Base-by-base conservation (phyloP, 495 filamentous ascomycete species). In the Penicillium pulvis region DNA sequence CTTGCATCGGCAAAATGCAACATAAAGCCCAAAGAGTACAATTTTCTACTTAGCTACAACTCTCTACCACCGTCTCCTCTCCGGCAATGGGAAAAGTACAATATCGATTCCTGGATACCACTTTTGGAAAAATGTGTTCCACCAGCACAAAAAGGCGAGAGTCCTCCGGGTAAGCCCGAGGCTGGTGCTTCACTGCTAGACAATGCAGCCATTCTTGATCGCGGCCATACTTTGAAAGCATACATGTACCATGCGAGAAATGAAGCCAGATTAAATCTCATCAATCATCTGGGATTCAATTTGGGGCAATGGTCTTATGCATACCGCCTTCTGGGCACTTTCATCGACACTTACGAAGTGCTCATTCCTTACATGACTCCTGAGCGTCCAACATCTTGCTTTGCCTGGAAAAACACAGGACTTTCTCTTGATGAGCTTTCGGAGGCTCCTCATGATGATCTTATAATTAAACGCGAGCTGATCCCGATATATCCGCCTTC, bases 41-140 rank as follows among this genome's bases (percentile, higher is more conserved):
- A 39, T 14, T 31, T 61, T 52, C 42, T 64, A 26, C 31, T 44
- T 45, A 54, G 20, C 10, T 63, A 68, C 49, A 63, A 58, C 47
- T 46, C 58, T 11, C 48, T 53, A 26, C 55, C 58, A 6, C 48
- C 57, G 42, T 59, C 55, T 48, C 61, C 59, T 0, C 58, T 69
- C 11, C 30, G 28, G n/a, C 51, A 42, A 10, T 36, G 51, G 11
- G 26, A 62, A 12, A 56, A 59, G 17, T 53, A 60, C 17, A 14
- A 69, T 43, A 61, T 63, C 6, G 55, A 67, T 28, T 54, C 63
- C 14, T 86, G 82, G 82, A 62, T 77, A 17, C 64, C 67, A 5
- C 60, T 71, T 16, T 53, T 86, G 30, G 77, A 81, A 42, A 51
- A 70, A 57, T 77, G 76, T 63, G 65, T 84, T 30, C 74, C 72